Evolutionary conservation across 768 basidiomycete species (phyloP).

Genomic region (Trametes meyenii): DNA sequence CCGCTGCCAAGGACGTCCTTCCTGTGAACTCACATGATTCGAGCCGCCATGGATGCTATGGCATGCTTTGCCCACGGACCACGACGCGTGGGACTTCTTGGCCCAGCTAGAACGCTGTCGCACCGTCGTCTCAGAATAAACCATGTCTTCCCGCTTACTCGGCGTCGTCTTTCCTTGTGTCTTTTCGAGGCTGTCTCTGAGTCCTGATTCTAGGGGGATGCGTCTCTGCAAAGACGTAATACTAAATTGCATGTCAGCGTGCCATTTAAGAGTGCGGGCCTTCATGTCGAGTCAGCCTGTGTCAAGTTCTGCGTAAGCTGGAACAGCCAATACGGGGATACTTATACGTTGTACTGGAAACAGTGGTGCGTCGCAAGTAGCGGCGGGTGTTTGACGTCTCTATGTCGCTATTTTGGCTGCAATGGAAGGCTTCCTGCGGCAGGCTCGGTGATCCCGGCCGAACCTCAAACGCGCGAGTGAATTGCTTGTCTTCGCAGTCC

Average conservation of each 20-base stretch:
- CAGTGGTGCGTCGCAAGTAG: not conserved
- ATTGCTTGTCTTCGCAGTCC: not conserved
- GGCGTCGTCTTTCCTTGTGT: not conserved
- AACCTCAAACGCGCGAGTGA: not conserved
- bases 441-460: not conserved
- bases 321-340: not conserved
- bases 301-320: not conserved
- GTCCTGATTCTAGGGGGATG: not conserved
- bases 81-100: slow-evolving; percentile 10
- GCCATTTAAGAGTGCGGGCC: no score
- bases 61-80: slow-evolving; percentile 12
- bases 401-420: not conserved
- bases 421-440: not conserved
- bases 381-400: not conserved
- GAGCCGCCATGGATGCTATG: not conserved
- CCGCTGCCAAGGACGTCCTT: slow-evolving; percentile 7
- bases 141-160: not conserved
- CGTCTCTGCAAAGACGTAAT: not conserved
- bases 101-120: slow-evolving; percentile 2
- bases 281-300: not conserved
- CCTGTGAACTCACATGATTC: not conserved
- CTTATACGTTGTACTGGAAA: not conserved
- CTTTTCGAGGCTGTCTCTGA: not conserved
- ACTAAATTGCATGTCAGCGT: not conserved
- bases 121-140: slow-evolving; percentile 11